Conservation (phyloP, 2,329 filamentous ascomycete genomes). For the Calycina herbarum region DNA sequence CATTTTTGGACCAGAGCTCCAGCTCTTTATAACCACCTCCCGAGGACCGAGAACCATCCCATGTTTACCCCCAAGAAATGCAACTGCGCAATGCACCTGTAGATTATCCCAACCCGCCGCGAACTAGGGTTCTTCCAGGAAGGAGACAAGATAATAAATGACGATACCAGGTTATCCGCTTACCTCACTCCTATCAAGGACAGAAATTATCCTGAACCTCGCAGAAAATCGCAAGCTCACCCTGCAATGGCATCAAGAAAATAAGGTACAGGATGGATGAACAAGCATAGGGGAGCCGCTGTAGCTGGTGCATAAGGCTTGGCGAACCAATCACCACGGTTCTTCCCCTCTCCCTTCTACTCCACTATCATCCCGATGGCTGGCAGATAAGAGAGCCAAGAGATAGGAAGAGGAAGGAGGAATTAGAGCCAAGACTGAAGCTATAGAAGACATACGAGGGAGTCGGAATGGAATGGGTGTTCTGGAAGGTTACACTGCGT, state of each 20-base stretch:
- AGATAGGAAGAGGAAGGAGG: conserved; percentile 1
- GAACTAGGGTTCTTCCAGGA: conserved; percentile 1
- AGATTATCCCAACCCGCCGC: not conserved
- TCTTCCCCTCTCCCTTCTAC: not conserved
- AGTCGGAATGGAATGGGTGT: not conserved
- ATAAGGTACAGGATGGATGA: not conserved
- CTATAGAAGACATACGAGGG: not conserved
- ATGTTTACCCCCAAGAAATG: not conserved
- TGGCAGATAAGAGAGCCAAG: conserved; percentile 2
- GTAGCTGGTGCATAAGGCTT: not conserved
- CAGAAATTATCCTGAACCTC: not conserved
- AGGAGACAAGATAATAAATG: conserved; percentile 11
- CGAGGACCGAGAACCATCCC: not conserved
- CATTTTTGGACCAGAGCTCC: not conserved
- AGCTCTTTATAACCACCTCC: conserved; percentile 4
- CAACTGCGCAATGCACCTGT: not conserved
- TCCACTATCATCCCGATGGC: not conserved
- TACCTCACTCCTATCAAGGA: not conserved
- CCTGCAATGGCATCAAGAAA: not conserved
- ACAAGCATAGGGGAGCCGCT: not conserved
- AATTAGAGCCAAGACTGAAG: conserved; percentile 2
- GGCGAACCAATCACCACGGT: not conserved
- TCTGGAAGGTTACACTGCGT: not conserved
- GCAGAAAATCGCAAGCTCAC: not conserved
- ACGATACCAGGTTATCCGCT: not conserved